A percentile compares a stretch with the other conserved stretches of the same genome.
These are phyloP conservation scores for Parafenestella ontariensis DNA, from an alignment of 2,329 filamentous ascomycete species.

Conservation along the genomic window DNA sequence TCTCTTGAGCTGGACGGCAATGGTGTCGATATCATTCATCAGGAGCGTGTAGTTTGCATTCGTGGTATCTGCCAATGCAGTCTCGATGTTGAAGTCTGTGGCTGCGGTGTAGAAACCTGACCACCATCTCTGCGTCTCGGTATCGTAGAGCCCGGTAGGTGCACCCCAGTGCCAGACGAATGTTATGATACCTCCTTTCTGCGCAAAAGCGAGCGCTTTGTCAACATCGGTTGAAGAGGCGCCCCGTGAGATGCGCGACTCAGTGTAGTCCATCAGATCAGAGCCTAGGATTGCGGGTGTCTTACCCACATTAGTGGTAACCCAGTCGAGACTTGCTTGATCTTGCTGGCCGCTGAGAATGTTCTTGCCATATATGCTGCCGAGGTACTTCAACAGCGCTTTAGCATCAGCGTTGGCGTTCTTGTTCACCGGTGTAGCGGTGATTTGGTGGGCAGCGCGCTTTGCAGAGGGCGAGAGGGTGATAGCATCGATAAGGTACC, in stretches of 20 bases:
- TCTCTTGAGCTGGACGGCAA: slow-evolving; percentile 56
- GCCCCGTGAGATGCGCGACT: slow-evolving; percentile 54
- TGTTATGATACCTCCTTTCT: slow-evolving; percentile 56
- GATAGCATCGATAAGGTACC: slow-evolving; percentile 57
- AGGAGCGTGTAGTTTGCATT: slow-evolving; percentile 58
- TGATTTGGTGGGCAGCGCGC: slow-evolving; percentile 52
- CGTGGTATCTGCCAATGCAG: slow-evolving; percentile 51
- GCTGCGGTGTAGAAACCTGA: slow-evolving; percentile 60
- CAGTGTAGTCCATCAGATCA: slow-evolving; percentile 60
- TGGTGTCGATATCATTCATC: slow-evolving; percentile 58
- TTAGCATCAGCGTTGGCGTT: slow-evolving; percentile 49
- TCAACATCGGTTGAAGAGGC: slow-evolving; percentile 54
- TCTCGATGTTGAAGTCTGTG: slow-evolving; percentile 57
- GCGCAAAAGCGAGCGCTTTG: slow-evolving; percentile 55
- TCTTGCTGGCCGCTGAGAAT: slow-evolving; percentile 61
- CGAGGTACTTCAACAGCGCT: slow-evolving; percentile 53
- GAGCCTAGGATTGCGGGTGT: slow-evolving; percentile 56
- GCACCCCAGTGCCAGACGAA: slow-evolving; percentile 61
- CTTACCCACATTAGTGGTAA: slow-evolving; percentile 55
- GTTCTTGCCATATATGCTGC: slow-evolving; percentile 55
- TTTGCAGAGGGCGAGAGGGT: slow-evolving; percentile 46
- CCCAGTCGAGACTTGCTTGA: slow-evolving; percentile 53
- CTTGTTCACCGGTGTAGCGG: slow-evolving; percentile 48
- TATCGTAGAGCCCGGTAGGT: slow-evolving; percentile 57
- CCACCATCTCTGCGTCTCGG: slow-evolving; percentile 55